Evolutionary conservation across 768 basidiomycete genomes (phyloP), one percentile per base, ranked within the genome.

Genomic region (Naganishia kalamii): DNA sequence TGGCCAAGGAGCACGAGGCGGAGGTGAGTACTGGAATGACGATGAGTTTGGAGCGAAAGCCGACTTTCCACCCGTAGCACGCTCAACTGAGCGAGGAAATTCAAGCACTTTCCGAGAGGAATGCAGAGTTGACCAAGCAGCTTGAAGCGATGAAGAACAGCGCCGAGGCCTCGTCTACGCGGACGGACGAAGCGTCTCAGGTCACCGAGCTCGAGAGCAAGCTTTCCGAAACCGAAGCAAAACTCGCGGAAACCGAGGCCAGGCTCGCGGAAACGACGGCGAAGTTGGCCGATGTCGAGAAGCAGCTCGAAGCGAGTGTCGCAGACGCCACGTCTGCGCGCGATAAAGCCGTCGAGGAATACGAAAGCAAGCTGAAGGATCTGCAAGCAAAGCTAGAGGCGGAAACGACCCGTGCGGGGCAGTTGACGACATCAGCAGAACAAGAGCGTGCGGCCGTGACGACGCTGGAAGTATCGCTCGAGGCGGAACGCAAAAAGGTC

Each of bases 231-330:
- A 81, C 85, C 4, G 83, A 88, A 68, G 82, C 82, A 60, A 88
- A 87, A 74, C 83, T 84, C 50, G 86, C 84, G 69, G 92, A 96
- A 8, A 84, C 86, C 21, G 90, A 94, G 77, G 92, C 92, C 78
- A 92, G 97, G 76, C 93, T 96, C 70, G 94, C 96, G 74, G 94
- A 99, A 35, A 19, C 25, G 25, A 41, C 49, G 12, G 47, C 62
- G 13, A 30, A 50, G 29, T 30, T 21, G 11, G 62, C 41, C 1
- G 44, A 62, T 11, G n/a, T 29, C 15, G 44, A 23, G 15, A 19
- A 40, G 10, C 54, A 57, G 35, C 37, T 40, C 35, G 54, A 57
- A 23, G 17, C 10, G 21, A 52, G 40, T 29, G 15, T 52, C 13
- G 23, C 19, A 19, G 63, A 68, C 30, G 62, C 27, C 29, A 61